Evolutionary conservation across 2,329 filamentous ascomycete species (phyloP).

Genomic region (Onygenales sp.): DNA sequence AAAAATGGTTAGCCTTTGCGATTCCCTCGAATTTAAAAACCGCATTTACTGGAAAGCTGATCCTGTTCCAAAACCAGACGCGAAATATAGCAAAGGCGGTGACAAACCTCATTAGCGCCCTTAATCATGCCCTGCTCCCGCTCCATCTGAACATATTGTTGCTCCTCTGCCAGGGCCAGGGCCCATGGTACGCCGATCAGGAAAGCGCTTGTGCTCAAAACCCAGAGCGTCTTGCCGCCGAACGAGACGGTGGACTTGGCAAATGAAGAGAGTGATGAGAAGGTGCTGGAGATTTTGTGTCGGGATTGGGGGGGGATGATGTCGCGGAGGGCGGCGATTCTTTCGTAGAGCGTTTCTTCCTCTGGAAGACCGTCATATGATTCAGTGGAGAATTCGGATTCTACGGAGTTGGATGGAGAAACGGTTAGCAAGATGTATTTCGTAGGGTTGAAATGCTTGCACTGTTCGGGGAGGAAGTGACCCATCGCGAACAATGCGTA

Average conservation of each 20-base stretch:
- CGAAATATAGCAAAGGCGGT: neutral
- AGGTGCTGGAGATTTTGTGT: conserved; percentile 54
- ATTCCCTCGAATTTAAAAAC: neutral
- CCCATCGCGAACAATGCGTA: neutral
- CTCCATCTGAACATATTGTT: conserved; percentile 96
- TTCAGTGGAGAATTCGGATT: conserved; percentile 77
- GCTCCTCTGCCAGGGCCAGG: conserved; percentile 87
- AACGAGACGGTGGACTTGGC: conserved; percentile 45
- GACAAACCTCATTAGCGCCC: conserved; percentile 66
- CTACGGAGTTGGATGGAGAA: conserved; percentile 33
- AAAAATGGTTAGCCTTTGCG: neutral
- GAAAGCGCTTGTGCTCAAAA: conserved; percentile 80
- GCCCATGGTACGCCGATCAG: conserved; percentile 89
- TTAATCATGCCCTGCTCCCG: conserved; percentile 94
- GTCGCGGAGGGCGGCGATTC: conserved; percentile 63
- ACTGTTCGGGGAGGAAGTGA: neutral
- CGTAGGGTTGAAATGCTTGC: conserved; percentile 10
- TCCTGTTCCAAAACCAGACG: no score
- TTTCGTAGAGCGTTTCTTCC: conserved; percentile 55
- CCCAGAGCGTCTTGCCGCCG: conserved; percentile 80
- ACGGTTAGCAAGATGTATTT: conserved; percentile 1
- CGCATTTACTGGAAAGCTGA: neutral
- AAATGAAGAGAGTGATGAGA: conserved; percentile 36
- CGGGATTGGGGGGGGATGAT: conserved; percentile 66
- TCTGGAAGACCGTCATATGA: conserved; percentile 51